A percentile compares a stretch with the other conserved stretches of the same genome.
These are phyloP conservation scores for Aphanomyces cochlioides DNA, from an alignment of 352 stramenopile species.

Conservation along the genomic window DNA sequence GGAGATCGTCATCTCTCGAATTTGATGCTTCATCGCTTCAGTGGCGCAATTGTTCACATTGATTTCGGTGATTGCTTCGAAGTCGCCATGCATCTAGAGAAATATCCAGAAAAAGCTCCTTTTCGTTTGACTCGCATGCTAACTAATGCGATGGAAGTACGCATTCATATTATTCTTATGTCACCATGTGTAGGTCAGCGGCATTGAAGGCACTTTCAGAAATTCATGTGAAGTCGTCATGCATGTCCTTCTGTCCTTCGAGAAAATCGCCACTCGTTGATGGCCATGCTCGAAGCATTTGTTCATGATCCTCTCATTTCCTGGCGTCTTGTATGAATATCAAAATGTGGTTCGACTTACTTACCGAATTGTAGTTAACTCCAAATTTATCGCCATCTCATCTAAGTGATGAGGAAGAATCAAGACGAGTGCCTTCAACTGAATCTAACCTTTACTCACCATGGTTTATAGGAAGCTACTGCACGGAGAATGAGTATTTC, in stretches of 20 bases:
- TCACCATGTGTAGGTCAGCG: constrained; percentile 43
- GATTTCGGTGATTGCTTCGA: constrained; percentile 98
- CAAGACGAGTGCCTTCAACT: constrained; percentile 22
- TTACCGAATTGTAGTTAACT: background rate
- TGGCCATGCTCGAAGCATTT: constrained; percentile 99
- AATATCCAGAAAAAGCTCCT: constrained; percentile 98
- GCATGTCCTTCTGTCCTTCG: constrained; percentile 94
- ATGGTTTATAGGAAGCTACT: background rate
- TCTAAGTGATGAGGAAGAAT: constrained; percentile 15
- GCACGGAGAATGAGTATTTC: background rate
- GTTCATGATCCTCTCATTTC: constrained; percentile 99
- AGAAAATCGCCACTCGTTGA: constrained; percentile 96
- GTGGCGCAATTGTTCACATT: constrained; percentile 96
- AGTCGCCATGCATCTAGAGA: constrained; percentile 98
- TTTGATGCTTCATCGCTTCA: constrained; percentile 98
- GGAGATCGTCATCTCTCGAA: constrained; percentile 99
- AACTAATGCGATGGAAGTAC: constrained; percentile 97
- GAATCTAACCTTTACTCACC: no score
- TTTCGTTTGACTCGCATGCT: constrained; percentile 99
- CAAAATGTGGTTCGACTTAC: background rate
- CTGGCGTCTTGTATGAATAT: constrained; percentile 87
- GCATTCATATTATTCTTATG: constrained; percentile 31
- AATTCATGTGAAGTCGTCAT: constrained; percentile 98
- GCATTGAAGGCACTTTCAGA: constrained; percentile 98
- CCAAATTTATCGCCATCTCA: constrained; percentile 17